phyloP scores from a whole-genome alignment of 306 rosid genomes.

The Dalbergia cochinchinensis region DNA sequence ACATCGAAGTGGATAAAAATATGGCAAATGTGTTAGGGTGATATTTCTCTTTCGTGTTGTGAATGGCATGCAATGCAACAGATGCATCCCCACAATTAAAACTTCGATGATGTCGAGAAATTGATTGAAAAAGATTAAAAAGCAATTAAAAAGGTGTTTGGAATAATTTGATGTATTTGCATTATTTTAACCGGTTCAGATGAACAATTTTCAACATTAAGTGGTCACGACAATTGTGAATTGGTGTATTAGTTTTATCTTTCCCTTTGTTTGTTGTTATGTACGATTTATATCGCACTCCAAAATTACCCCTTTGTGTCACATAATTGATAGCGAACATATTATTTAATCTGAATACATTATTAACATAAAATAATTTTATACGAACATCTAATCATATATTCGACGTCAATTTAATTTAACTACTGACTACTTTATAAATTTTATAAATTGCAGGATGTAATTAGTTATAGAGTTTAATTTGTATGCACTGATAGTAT shows the following conservation, averaged over 20 bases:
- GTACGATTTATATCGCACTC: not conserved
- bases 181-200: not conserved
- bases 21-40: conserved; percentile 16
- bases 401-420: no score
- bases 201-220: not conserved
- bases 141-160: no score
- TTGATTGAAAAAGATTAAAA: not conserved
- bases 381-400: no score
- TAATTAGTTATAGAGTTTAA: no score
- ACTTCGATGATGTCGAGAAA: not conserved
- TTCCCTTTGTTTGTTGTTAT: not conserved
- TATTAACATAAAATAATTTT: no score
- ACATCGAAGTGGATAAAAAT: not conserved
- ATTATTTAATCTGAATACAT: no score
- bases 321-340: not conserved
- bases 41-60: conserved; percentile 29
- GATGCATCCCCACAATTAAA: not conserved
- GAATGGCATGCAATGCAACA: conserved; percentile 16
- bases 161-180: not conserved
- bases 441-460: no score
- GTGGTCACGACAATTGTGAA: not conserved
- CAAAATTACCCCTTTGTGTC: not conserved
- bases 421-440: no score
- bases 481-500: no score
- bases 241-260: conserved; percentile 4